A percentile compares a stretch with the other conserved stretches of the same genome.
phyloP scores from a whole-genome alignment of 2,329 filamentous ascomycete species.

The Grosmannia penicillata region DNA sequence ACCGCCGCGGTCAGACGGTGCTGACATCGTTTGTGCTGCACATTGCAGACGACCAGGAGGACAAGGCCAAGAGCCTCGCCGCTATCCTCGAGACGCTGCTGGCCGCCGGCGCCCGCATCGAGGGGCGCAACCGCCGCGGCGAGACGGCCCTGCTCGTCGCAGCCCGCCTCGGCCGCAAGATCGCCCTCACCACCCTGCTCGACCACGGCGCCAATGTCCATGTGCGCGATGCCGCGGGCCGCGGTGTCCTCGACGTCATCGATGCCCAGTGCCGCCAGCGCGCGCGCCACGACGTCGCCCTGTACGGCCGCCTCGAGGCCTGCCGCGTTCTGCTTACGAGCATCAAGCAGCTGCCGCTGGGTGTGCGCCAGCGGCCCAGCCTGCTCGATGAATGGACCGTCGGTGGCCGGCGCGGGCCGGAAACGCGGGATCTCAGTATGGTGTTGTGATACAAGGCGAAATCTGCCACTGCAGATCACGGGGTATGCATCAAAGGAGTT shows the following conservation, averaged over 20 bases:
- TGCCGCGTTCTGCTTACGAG: constrained; percentile 17
- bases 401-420: constrained; percentile 7
- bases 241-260: constrained; percentile 18
- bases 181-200: constrained; percentile 29
- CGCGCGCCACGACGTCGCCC: constrained; percentile 13
- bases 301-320: constrained; percentile 19
- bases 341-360: constrained; percentile 15
- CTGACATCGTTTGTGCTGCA: constrained; percentile 40
- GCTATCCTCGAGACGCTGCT: constrained; percentile 29
- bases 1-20: constrained; percentile 34
- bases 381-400: constrained; percentile 12
- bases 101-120: constrained; percentile 25
- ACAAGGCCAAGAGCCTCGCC: constrained; percentile 27
- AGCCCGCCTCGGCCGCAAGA: constrained; percentile 35
- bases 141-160: constrained; percentile 42
- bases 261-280: constrained; percentile 12
- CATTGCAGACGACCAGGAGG: constrained; percentile 34
- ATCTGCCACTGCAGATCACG: no score
- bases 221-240: constrained; percentile 16
- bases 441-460: no score
- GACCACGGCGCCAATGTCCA: constrained; percentile 21
- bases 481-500: neutral
- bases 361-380: constrained; percentile 11
- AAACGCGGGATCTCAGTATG: constrained; percentile 9
- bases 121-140: constrained; percentile 36